Base-by-base conservation (phyloP, 345 rosid genomes). In the Eutrema heterophyllum region DNA sequence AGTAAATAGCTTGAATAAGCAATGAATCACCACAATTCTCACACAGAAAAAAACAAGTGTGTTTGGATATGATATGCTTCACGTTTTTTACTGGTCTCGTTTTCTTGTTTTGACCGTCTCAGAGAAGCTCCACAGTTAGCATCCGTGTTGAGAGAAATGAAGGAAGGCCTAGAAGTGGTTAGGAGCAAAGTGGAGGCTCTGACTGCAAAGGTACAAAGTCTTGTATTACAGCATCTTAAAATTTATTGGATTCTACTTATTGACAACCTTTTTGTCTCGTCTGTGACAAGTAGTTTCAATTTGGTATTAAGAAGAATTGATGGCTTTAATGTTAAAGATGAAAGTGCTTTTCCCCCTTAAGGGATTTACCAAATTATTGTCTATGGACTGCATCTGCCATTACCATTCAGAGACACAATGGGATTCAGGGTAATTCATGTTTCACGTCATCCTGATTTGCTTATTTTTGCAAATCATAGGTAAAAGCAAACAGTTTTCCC, bases 41-140 rank as follows among this genome's bases (percentile, higher is more conserved):
- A 46, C 16, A 63, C 39, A 11, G 2, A 46, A 3, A 0, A 11
- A 11, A 0, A 36, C 10, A 32, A 41, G 45, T 35, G 7, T 41
- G 30, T 49, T 49, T n/a, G 5, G 30, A 36, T 33, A 32, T 52
- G 54, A 15, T 33, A 29, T 7, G n/a, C 18, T 27, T 77, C 45
- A 41, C 9, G 10, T n/a, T 13, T 33, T 14, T 56, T 3, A 48
- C 39, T 63, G n/a, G 32, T 59, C 52, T 53, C 0, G 6, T 58
- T 14, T 33, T 44, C 9, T 59, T 26, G 29, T 58, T 18, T 38
- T 36, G 29, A 44, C 39, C 38, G 18, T 67, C 61, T 33, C 79
- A 92, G 97, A 60, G 97, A 86, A 68, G 88, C 92, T 48, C 83
- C 86, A 41, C 92, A 84, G 57, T 78, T 95, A 69, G 87, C 80